These are phyloP conservation scores for Thelonectria olida DNA, from an alignment of 2,329 filamentous ascomycete genomes.

Conservation along the genomic window DNA sequence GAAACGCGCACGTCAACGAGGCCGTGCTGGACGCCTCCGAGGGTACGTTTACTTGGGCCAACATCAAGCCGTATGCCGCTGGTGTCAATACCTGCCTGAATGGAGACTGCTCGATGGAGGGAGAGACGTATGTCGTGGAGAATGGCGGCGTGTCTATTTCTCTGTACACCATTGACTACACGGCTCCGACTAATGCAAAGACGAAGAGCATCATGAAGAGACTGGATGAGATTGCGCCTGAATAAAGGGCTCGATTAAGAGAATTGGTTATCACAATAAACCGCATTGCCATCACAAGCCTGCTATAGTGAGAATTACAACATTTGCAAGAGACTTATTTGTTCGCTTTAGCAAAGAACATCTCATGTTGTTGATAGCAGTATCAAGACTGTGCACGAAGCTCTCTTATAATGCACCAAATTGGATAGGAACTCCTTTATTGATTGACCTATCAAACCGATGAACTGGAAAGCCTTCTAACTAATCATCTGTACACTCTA, in stretches of 20 bases:
- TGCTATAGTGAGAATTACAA: too few species aligned
- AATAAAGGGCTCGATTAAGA: not conserved
- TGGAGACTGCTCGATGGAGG: constrained; percentile 59
- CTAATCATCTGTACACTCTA: too few species aligned
- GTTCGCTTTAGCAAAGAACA: too few species aligned
- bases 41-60: constrained; percentile 54
- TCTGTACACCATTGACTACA: constrained; percentile 61
- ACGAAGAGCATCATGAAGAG: constrained; percentile 38
- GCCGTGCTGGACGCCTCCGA: constrained; percentile 55
- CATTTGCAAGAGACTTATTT: too few species aligned
- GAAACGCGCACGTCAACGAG: constrained; percentile 56
- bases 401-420: too few species aligned
- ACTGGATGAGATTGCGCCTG: constrained; percentile 7
- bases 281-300: too few species aligned
- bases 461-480: too few species aligned
- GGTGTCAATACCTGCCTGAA: constrained; percentile 61
- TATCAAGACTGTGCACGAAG: too few species aligned
- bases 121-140: constrained; percentile 58
- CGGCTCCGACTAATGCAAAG: constrained; percentile 50
- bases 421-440: too few species aligned
- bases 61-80: constrained; percentile 47
- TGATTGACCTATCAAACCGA: too few species aligned
- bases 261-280: too few species aligned
- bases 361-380: too few species aligned
- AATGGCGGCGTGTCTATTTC: constrained; percentile 53